Evolutionary conservation across 345 rosid genomes (phyloP).

Genomic region (Lumnitzera racemosa): DNA sequence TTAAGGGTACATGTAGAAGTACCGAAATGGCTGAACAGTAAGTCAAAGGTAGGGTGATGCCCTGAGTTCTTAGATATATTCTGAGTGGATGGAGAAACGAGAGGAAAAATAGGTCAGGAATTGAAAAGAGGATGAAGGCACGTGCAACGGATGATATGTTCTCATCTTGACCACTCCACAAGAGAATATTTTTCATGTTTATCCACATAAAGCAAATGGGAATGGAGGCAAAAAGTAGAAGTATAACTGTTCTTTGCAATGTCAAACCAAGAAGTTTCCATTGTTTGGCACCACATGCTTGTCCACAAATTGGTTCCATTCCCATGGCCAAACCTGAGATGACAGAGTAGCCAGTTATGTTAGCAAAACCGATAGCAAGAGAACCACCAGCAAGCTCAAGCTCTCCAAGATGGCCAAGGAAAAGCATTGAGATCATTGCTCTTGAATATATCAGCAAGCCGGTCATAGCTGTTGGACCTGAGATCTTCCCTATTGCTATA

Average conservation of each 20-base stretch:
- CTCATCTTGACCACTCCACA: conserved; percentile 79
- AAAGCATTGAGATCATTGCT: conserved; percentile 96
- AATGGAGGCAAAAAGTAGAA: conserved; percentile 70
- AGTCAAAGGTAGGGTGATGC: conserved; percentile 77
- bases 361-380: conserved; percentile 88
- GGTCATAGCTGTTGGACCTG: conserved; percentile 76
- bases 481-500: conserved; percentile 80
- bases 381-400: conserved; percentile 96
- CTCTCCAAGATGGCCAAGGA: conserved; percentile 94
- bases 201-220: conserved; percentile 88
- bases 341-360: conserved; percentile 96
- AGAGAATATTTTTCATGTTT: conserved; percentile 60
- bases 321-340: conserved; percentile 99
- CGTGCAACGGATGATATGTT: conserved; percentile 70
- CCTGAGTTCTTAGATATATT: conserved; percentile 76
- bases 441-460: conserved; percentile 85
- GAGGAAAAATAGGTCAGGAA: conserved; percentile 87
- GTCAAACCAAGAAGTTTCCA: conserved; percentile 82
- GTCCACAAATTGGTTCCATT: conserved; percentile 99
- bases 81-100: conserved; percentile 93
- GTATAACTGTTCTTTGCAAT: conserved; percentile 87
- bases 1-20: conserved; percentile 73
- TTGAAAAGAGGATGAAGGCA: conserved; percentile 61
- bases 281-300: conserved; percentile 94
- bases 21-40: conserved; percentile 84